Conservation (phyloP, 1,284 basidiomycete genomes). For the Neotropicomus parvogracilis region DNA sequence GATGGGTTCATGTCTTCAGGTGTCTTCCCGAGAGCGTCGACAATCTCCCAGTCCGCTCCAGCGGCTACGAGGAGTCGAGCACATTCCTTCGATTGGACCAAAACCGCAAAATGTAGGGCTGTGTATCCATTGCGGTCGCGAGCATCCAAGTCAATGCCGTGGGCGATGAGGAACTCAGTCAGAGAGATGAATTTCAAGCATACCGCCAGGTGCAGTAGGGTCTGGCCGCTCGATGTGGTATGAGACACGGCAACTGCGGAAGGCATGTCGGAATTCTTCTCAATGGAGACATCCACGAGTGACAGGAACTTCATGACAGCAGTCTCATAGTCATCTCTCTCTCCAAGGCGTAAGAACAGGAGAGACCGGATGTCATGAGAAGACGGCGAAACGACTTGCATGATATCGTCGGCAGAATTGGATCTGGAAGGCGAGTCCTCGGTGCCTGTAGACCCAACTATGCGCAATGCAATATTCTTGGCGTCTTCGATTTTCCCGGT, state of each 20-base stretch:
- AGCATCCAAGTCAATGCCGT: constrained; percentile 75
- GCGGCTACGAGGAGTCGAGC: constrained; percentile 67
- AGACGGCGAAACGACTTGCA: constrained; percentile 49
- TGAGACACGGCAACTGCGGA: constrained; percentile 56
- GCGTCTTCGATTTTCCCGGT: constrained; percentile 93
- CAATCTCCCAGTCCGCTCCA: constrained; percentile 77
- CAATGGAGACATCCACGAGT: constrained; percentile 60
- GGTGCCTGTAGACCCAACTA: constrained; percentile 60
- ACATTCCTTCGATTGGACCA: constrained; percentile 66
- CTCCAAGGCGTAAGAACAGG: constrained; percentile 49
- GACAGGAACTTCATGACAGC: constrained; percentile 78
- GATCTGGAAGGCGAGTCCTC: constrained; percentile 39
- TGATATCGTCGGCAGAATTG: constrained; percentile 40
- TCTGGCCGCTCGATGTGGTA: constrained; percentile 68
- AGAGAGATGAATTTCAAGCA: constrained; percentile 79
- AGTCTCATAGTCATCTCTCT: constrained; percentile 67
- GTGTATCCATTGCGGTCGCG: constrained; percentile 91
- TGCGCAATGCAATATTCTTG: constrained; percentile 85
- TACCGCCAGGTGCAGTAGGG: constrained; percentile 83
- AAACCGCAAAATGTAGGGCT: constrained; percentile 82
- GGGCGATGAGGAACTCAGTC: constrained; percentile 67
- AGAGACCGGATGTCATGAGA: constrained; percentile 51
- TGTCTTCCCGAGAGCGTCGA: constrained; percentile 74
- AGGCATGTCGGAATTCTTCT: constrained; percentile 39
- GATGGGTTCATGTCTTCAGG: constrained; percentile 72